Evolutionary conservation across 1,139 yeast genomes (phyloP).

Genomic region (Schizosaccharomyces versatilis): DNA sequence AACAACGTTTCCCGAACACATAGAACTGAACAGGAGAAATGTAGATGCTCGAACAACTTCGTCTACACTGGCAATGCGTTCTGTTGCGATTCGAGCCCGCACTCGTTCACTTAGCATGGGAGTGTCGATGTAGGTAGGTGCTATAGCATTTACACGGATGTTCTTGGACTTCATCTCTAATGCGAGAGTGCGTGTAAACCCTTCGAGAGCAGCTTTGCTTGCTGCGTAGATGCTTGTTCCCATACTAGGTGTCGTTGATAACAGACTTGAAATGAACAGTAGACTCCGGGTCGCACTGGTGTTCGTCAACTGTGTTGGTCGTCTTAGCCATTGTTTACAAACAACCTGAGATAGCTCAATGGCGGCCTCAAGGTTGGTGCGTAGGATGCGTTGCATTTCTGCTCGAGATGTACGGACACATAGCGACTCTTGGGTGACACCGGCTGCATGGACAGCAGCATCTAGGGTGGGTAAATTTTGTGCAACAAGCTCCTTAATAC

Average conservation of each 20-base stretch:
- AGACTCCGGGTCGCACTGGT: neutral
- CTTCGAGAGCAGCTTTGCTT: conserved; percentile 47
- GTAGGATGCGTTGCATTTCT: neutral
- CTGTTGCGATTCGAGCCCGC: neutral
- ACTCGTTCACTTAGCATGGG: conserved; percentile 27
- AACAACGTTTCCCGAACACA: neutral
- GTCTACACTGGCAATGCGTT: neutral
- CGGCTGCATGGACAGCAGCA: conserved; percentile 1
- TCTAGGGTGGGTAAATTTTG: neutral
- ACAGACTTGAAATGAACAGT: neutral
- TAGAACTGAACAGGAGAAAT: neutral
- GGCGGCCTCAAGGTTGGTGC: neutral
- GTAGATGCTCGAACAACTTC: neutral
- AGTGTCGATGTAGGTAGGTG: conserved; percentile 65
- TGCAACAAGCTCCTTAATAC: neutral
- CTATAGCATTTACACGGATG: conserved; percentile 39
- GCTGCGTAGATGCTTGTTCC: conserved; percentile 69
- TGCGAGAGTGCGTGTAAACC: conserved; percentile 43
- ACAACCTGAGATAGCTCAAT: neutral
- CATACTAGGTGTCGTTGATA: conserved; percentile 3
- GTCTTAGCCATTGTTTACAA: neutral
- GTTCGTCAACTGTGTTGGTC: too few species aligned
- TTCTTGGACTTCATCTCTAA: conserved; percentile 32
- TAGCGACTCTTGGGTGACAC: neutral
- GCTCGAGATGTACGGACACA: neutral